phyloP scores from a whole-genome alignment of 2,329 filamentous ascomycete species.

The Fusarium sp. region DNA sequence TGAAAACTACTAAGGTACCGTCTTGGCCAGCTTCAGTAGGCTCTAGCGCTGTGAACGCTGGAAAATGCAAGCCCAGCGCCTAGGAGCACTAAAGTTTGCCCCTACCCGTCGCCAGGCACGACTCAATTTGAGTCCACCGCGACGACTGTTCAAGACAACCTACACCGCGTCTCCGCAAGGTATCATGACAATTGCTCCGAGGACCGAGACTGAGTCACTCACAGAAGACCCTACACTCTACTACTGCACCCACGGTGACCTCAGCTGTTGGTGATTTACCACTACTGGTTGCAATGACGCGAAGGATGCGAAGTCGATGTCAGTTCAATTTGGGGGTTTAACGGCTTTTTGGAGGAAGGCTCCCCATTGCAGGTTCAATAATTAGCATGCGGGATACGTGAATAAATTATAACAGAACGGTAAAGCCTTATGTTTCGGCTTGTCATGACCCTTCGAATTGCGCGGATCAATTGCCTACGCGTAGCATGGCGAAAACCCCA shows the following conservation, averaged over 20 bases:
- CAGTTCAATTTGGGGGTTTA: not conserved
- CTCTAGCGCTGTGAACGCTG: not conserved
- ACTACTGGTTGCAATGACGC: not conserved
- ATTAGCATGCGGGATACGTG: not conserved
- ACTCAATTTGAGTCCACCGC: not conserved
- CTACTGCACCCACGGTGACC: not conserved
- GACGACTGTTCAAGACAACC: not conserved
- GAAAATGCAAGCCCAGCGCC: not conserved
- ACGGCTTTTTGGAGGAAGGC: not conserved
- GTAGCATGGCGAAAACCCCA: not conserved
- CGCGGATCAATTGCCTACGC: not conserved
- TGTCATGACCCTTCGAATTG: not conserved
- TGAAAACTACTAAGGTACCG: not conserved
- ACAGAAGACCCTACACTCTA: not conserved
- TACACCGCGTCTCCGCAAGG: not conserved
- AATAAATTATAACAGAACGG: not conserved
- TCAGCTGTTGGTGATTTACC: not conserved
- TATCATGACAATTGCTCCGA: not conserved
- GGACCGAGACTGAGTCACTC: not conserved
- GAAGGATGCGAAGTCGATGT: not conserved
- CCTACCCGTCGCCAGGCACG: not conserved
- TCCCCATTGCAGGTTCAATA: no score
- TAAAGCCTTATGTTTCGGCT: not conserved
- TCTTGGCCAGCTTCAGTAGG: not conserved
- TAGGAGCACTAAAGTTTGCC: not conserved